Percentiles rank a stretch among this genome's conserved stretches.
Conservation (phyloP, 106 monocot genomes). For the Apostasia shenzhenica region DNA sequence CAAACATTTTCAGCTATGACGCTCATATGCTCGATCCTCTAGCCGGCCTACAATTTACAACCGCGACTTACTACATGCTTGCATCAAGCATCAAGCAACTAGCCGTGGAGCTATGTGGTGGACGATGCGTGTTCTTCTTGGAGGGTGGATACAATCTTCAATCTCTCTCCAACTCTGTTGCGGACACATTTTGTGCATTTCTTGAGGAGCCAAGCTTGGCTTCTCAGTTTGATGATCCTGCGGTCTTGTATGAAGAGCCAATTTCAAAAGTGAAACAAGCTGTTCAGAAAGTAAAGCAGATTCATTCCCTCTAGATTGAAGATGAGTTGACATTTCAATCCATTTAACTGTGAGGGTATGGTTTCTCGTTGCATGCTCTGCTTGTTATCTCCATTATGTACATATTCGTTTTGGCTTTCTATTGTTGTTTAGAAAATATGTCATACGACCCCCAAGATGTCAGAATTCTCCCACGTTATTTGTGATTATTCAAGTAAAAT, state of each 20-base stretch:
- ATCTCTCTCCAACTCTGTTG: constrained; percentile 83
- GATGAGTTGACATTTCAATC: background rate
- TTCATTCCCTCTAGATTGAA: constrained; percentile 47
- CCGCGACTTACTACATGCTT: constrained; percentile 84
- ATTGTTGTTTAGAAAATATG: too few species aligned
- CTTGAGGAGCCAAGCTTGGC: constrained; percentile 75
- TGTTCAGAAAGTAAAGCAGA: constrained; percentile 52
- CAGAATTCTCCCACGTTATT: too few species aligned
- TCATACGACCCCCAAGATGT: too few species aligned
- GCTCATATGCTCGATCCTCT: constrained; percentile 89
- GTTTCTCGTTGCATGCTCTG: too few species aligned
- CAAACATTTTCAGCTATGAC: constrained; percentile 54
- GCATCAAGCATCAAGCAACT: constrained; percentile 57
- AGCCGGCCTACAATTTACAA: constrained; percentile 86
- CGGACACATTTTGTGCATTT: constrained; percentile 74
- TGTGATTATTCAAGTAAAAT: too few species aligned
- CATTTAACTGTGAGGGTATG: background rate
- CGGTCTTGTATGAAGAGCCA: constrained; percentile 26
- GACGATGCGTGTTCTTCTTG: constrained; percentile 23
- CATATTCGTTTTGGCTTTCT: too few species aligned
- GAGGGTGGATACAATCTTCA: constrained; percentile 97
- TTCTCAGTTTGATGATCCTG: constrained; percentile 55
- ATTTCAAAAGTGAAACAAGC: constrained; percentile 42
- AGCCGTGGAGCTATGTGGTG: constrained; percentile 23
- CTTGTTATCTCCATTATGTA: too few species aligned